Evolutionary conservation across 768 basidiomycete genomes (phyloP), one percentile per base, ranked within the genome.

Genomic region (Roridomyces roridus): DNA sequence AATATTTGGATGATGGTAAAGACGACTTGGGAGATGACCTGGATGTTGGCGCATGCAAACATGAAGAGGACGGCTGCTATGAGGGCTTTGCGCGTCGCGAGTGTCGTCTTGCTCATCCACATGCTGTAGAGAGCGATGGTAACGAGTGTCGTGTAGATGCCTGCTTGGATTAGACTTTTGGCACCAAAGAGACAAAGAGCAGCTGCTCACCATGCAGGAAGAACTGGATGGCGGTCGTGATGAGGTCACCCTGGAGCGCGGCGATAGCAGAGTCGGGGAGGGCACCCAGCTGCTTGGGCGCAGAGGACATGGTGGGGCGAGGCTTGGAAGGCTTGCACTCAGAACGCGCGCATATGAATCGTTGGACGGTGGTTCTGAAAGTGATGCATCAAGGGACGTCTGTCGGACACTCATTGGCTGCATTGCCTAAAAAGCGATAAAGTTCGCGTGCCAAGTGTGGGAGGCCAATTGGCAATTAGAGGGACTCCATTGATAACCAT

Each of bases 221-320:
- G 34, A 57, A 57, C 25, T 57, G 55, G 20, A 57, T 15, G 8
- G 55, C 55, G 34, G 55, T 57, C 25, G 55, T 57, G 42, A 57
- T 50, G 6, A 57, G 42, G 14, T 50, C 55, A 2, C 48, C 55
- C 17, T 57, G 41, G 29, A 57, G 41, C n/a, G 5, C 34, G 35
- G 5, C 45, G 25, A 57, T 40, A 6, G 31, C 42, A 20, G 48
- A 44, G 25, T 31, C 35, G 12, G 55, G 6, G 48, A 57, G 55
- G 10, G 55, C 47, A 50, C 55, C 47, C 26, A 49, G 42, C 45
- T 45, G 46, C 18, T 40, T 21, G 34, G 55, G 55, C 17, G 55
- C 42, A 42, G 55, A 43, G 6, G 55, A 50, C 55, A 50, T 57
- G 7, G 46, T 46, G 41, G 39, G 7, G 17, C 17, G 17, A 40